A percentile compares a stretch with the other conserved stretches of the same genome.
phyloP scores from a whole-genome alignment of 768 basidiomycete species.

The Lentinula sp. region DNA sequence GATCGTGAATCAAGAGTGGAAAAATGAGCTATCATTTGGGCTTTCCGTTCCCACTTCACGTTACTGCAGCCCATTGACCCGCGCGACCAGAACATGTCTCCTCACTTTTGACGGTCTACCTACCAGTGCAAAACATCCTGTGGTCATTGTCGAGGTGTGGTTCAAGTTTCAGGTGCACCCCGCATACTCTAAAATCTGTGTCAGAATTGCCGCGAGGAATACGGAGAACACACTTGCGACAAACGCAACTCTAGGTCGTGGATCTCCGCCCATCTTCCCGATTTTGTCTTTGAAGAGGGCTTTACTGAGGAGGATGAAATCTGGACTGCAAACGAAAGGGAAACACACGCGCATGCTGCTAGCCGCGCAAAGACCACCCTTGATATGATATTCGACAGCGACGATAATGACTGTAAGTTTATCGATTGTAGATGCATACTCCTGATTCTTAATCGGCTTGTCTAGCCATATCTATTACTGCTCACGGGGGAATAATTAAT shows the following conservation, averaged over 20 bases:
- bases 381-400: slow-evolving; percentile 47
- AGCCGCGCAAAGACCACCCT: slow-evolving; percentile 45
- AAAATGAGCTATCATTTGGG: slow-evolving; percentile 20
- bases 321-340: slow-evolving; percentile 51
- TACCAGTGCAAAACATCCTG: slow-evolving; percentile 19
- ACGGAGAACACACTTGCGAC: slow-evolving; percentile 70
- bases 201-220: slow-evolving; percentile 63
- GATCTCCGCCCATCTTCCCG: slow-evolving; percentile 43
- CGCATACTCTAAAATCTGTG: neutral
- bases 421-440: neutral
- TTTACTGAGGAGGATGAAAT: slow-evolving; percentile 60
- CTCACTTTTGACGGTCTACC: slow-evolving; percentile 38
- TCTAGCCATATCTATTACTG: slow-evolving; percentile 61
- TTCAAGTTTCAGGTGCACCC: neutral
- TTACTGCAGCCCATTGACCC: slow-evolving; percentile 40
- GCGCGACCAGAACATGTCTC: slow-evolving; percentile 37
- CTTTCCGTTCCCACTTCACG: slow-evolving; percentile 36
- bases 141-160: slow-evolving; percentile 52
- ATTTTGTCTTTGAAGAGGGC: slow-evolving; percentile 47
- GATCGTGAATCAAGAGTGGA: slow-evolving; percentile 32
- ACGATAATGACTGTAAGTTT: slow-evolving; percentile 39
- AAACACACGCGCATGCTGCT: slow-evolving; percentile 40
- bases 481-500: slow-evolving; percentile 58
- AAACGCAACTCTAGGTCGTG: slow-evolving; percentile 44
- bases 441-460: neutral